Base-by-base conservation (phyloP, 1,284 basidiomycete genomes). In the Sphagnurus paluster region DNA sequence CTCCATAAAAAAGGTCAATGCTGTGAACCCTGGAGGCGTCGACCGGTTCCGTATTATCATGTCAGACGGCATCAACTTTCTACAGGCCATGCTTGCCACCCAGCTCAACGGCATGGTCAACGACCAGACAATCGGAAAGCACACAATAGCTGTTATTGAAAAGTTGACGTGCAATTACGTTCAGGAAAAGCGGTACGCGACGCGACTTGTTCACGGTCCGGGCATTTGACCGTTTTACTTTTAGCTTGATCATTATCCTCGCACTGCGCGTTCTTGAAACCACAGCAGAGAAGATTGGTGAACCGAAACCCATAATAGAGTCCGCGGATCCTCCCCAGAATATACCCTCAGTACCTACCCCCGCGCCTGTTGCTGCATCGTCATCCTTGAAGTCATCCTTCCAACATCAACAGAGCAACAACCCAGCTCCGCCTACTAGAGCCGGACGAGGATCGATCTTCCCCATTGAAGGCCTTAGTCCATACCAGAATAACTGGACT, bases 401-500 rank as follows among this genome's bases (percentile, higher is more conserved):
- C 11, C 50, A 46, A 24, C 43, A 14, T 10, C 40, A 47, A 45
- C 49, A 56, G 20, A 50, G 57, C 30, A 62, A 10, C 21, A 52
- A 55, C 0, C 50, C 57, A 34, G 48, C 59, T 38, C 36, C 67
- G 59, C 46, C 59, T 53, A 42, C 48, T 24, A 50, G 62, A 43
- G 52, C 51, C 8, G 49, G 38, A 57, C 57, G 44, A 23, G 62
- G 61, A 30, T 64, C 67, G 56, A 57, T 82, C 75, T 55, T 77
- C 84, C 95, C 95, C 3, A 99, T 99, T 58, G 95, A 98, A 62
- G 90, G 88, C 4, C 79, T 99, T 39, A 96, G 90, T 58, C 97
- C 96, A 5, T 99, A 98, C 65, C 93, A 97, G 68, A 98, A 97
- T 72, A 95, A 94, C 63, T 97, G 94, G 96, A 96, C 91, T 2